Evolutionary conservation across 1,284 basidiomycete genomes (phyloP).

Genomic region (Chiua sp.): DNA sequence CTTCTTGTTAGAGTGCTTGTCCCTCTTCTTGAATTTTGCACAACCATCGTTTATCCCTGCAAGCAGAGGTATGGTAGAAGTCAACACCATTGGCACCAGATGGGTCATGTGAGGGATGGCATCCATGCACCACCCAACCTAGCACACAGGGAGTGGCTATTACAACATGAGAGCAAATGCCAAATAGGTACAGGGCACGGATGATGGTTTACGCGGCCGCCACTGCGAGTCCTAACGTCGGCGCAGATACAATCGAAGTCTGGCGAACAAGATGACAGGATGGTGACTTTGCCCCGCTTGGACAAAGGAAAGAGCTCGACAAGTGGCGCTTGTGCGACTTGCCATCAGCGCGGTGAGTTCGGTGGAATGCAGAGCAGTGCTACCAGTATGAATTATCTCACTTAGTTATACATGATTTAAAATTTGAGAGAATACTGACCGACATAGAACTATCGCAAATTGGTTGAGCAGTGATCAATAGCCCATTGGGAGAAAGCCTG

Average conservation of each 20-base stretch:
- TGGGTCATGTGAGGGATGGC: constrained; percentile 51
- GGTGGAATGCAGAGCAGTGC: constrained; percentile 7
- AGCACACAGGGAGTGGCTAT: background rate
- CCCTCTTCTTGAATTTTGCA: constrained; percentile 90
- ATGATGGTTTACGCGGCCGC: constrained; percentile 52
- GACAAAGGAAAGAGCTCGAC: background rate
- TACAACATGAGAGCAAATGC: background rate
- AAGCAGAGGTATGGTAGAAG: constrained; percentile 60
- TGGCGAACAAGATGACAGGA: constrained; percentile 61
- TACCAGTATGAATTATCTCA: too few relatives aligned
- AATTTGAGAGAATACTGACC: too few relatives aligned
- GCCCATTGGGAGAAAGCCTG: too few relatives aligned
- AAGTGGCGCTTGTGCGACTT: background rate
- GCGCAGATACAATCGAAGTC: constrained; percentile 32
- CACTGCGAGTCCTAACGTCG: constrained; percentile 23
- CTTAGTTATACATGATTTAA: too few relatives aligned
- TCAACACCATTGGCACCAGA: constrained; percentile 41
- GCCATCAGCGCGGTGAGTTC: background rate
- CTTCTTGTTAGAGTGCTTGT: constrained; percentile 68
- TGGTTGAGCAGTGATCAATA: too few relatives aligned
- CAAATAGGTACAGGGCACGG: constrained; percentile 34
- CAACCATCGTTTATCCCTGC: constrained; percentile 74
- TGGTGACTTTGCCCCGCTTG: constrained; percentile 25
- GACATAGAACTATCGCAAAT: too few relatives aligned
- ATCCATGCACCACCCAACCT: constrained; percentile 59